Conservation (phyloP, 306 rosid species). For the Castanea crenata region DNA sequence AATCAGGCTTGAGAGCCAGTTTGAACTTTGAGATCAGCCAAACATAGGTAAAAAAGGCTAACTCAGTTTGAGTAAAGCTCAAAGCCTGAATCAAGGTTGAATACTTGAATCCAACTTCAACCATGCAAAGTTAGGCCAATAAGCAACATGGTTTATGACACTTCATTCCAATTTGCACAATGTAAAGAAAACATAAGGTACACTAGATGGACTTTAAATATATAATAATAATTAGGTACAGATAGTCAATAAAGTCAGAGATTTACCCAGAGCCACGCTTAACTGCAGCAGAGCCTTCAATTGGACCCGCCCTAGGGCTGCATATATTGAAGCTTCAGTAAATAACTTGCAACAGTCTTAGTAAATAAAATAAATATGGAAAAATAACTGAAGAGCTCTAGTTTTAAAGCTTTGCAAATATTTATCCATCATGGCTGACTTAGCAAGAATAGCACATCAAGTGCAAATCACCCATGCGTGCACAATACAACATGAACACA, state of each 20-base stretch:
- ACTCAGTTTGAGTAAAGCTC: not conserved
- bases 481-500: not conserved
- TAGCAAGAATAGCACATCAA: not conserved
- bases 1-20: not conserved
- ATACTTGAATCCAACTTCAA: not conserved
- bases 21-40: not conserved
- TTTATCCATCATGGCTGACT: not conserved
- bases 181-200: not conserved
- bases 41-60: not conserved
- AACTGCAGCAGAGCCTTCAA: constrained; percentile 36
- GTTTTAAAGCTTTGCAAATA: not conserved
- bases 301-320: constrained; percentile 63
- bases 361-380: not conserved
- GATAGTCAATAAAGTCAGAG: not conserved
- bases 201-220: too few species aligned
- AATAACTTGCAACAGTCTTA: not conserved
- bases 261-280: constrained; percentile 70
- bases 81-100: not conserved
- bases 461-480: not conserved
- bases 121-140: not conserved
- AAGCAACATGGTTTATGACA: not conserved
- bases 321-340: constrained; percentile 22
- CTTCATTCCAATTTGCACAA: not conserved
- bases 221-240: too few species aligned
- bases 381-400: not conserved